Conservation (phyloP, 2,329 filamentous ascomycete genomes). For the Exophiala oligosperma region DNA sequence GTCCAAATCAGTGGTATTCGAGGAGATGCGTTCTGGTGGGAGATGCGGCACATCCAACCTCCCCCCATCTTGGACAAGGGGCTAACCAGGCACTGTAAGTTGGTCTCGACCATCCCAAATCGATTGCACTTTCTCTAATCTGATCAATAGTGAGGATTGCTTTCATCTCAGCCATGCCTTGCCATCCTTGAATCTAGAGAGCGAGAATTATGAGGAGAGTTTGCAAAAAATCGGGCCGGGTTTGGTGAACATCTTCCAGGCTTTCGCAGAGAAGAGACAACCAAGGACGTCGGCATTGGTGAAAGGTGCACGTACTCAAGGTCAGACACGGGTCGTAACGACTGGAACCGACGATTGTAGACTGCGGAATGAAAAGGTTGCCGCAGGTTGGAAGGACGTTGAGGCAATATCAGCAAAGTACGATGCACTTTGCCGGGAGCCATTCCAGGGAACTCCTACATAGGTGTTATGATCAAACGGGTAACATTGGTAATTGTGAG, state of each 20-base stretch:
- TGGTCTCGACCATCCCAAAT: no score
- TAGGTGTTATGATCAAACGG: neutral
- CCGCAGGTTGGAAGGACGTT: conserved; percentile 8
- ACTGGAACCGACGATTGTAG: conserved; percentile 8
- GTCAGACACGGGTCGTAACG: conserved; percentile 11
- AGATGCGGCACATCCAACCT: conserved; percentile 18
- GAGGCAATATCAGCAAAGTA: conserved; percentile 8
- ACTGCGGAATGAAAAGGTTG: conserved; percentile 8
- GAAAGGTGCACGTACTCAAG: conserved; percentile 15
- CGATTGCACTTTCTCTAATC: no score
- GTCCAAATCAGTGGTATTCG: conserved; percentile 15
- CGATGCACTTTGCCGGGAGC: conserved; percentile 10
- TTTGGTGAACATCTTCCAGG: conserved; percentile 12
- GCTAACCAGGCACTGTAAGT: conserved; percentile 20
- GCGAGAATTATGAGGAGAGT: neutral
- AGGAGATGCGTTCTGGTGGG: conserved; percentile 8
- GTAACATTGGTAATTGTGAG: neutral
- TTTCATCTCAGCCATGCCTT: conserved; percentile 11
- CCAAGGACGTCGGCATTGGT: conserved; percentile 15
- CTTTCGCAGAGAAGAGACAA: conserved; percentile 14
- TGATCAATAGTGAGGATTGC: conserved; percentile 14
- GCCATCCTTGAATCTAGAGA: conserved; percentile 1
- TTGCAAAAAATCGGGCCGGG: neutral
- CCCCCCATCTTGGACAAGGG: conserved; percentile 16
- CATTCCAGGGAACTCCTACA: conserved; percentile 6